These are phyloP conservation scores for Isatis tinctoria DNA, from an alignment of 345 rosid genomes.

Conservation along the genomic window DNA sequence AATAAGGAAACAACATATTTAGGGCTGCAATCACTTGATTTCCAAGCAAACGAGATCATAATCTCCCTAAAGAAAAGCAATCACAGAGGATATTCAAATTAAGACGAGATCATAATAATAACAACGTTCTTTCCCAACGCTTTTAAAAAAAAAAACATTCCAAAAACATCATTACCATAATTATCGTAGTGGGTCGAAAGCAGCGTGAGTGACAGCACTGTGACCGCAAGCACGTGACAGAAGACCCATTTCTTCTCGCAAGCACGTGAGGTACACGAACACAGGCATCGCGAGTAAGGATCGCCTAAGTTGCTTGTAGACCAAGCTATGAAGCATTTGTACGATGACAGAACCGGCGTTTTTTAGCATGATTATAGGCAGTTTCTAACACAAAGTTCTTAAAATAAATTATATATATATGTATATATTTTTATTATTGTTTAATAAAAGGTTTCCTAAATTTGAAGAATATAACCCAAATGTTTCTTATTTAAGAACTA, in stretches of 20 bases:
- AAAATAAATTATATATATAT: too few species aligned
- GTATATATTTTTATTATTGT: too few species aligned
- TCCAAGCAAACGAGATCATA: slow-evolving; percentile 26
- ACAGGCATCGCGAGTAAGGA: not conserved
- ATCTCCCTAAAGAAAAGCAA: not conserved
- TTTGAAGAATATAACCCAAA: too few species aligned
- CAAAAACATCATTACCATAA: slow-evolving; percentile 8
- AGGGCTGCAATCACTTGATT: slow-evolving; percentile 24
- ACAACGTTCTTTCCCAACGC: not conserved
- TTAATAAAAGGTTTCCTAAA: too few species aligned
- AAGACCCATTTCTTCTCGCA: slow-evolving; percentile 10
- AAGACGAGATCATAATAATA: slow-evolving; percentile 2
- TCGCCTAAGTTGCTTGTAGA: slow-evolving; percentile 24
- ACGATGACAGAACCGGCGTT: not conserved
- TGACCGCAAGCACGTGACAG: slow-evolving; percentile 31
- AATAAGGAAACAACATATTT: not conserved
- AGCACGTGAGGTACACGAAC: not conserved
- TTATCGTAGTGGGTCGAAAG: slow-evolving; percentile 25
- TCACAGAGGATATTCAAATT: not conserved
- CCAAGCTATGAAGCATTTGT: slow-evolving; percentile 19
- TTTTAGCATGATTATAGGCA: too few species aligned
- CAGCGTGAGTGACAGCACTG: not conserved
- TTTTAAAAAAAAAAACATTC: slow-evolving; percentile 9
- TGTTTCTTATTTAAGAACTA: too few species aligned
- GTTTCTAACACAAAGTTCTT: too few species aligned